These are phyloP conservation scores for Hypomyces perniciosus DNA, from an alignment of 2,329 filamentous ascomycete genomes.

Conservation along the genomic window DNA sequence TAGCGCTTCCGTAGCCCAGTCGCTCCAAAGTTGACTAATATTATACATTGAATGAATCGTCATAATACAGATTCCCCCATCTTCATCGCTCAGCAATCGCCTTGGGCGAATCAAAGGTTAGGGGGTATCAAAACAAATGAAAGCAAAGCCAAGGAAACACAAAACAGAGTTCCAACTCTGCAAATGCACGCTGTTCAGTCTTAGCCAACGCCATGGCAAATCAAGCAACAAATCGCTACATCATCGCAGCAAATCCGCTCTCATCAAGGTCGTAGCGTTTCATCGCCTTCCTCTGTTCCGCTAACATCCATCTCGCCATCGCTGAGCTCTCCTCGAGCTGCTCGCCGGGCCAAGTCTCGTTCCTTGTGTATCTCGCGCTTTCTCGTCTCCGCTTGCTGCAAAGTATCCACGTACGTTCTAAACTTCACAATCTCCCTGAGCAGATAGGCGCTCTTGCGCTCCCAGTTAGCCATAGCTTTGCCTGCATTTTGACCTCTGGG, in stretches of 20 bases:
- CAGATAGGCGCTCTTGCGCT: slow-evolving; percentile 88
- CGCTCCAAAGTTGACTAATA: neutral
- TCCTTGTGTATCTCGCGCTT: slow-evolving; percentile 67
- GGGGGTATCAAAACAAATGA: neutral
- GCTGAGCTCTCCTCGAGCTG: slow-evolving; percentile 40
- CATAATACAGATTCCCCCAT: neutral
- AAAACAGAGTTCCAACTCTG: neutral
- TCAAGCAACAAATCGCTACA: neutral
- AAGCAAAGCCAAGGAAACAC: neutral
- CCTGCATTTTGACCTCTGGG: slow-evolving; percentile 72
- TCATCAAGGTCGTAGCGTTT: slow-evolving; percentile 28
- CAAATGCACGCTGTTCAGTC: neutral
- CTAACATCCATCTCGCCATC: slow-evolving; percentile 34
- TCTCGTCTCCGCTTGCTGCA: slow-evolving; percentile 63
- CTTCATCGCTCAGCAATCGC: neutral
- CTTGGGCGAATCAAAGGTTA: neutral
- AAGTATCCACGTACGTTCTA: slow-evolving; percentile 83
- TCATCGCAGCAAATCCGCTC: neutral
- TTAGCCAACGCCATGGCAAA: neutral
- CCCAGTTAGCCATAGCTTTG: slow-evolving; percentile 94
- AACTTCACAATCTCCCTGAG: slow-evolving; percentile 95
- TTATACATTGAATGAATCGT: slow-evolving; percentile 1
- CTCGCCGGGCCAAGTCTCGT: slow-evolving; percentile 46
- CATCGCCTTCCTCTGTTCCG: slow-evolving; percentile 29
- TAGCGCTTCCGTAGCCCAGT: neutral